Percentiles rank a stretch among this genome's conserved stretches.
phyloP scores from a whole-genome alignment of 2,329 filamentous ascomycete species.

The Neodidymelliopsis sp. region DNA sequence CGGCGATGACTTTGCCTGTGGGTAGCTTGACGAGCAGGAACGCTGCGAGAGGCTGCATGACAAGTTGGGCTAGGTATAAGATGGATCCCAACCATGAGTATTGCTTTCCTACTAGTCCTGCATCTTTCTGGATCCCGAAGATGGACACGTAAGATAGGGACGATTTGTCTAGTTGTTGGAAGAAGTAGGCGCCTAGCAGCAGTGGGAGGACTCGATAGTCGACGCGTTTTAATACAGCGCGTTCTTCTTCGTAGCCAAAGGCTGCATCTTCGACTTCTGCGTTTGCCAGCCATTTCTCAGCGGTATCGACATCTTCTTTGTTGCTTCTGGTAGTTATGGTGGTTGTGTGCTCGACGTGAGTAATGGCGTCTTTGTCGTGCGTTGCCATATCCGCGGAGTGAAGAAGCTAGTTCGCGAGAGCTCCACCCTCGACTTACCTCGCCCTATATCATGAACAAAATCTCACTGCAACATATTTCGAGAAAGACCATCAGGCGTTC shows the following conservation, averaged over 20 bases:
- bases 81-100: conserved; percentile 69
- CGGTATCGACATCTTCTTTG: conserved; percentile 48
- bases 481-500: neutral
- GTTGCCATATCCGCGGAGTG: neutral
- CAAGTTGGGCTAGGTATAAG: conserved; percentile 64
- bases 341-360: conserved; percentile 22
- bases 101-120: conserved; percentile 56
- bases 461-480: too few species aligned
- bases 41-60: conserved; percentile 59
- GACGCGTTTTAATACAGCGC: conserved; percentile 58
- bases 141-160: conserved; percentile 55
- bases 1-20: conserved; percentile 64
- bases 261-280: conserved; percentile 47
- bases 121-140: conserved; percentile 59
- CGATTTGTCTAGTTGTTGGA: conserved; percentile 63
- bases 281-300: conserved; percentile 55
- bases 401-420: neutral
- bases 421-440: neutral
- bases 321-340: neutral
- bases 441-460: neutral
- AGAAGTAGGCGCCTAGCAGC: conserved; percentile 67
- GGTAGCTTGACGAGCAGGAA: conserved; percentile 66
- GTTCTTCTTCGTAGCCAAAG: conserved; percentile 61
- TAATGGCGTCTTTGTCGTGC: conserved; percentile 26
- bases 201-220: conserved; percentile 60